Evolutionary conservation across 2,329 filamentous ascomycete genomes (phyloP).

Genomic region (Thielaviopsis euricoi): DNA sequence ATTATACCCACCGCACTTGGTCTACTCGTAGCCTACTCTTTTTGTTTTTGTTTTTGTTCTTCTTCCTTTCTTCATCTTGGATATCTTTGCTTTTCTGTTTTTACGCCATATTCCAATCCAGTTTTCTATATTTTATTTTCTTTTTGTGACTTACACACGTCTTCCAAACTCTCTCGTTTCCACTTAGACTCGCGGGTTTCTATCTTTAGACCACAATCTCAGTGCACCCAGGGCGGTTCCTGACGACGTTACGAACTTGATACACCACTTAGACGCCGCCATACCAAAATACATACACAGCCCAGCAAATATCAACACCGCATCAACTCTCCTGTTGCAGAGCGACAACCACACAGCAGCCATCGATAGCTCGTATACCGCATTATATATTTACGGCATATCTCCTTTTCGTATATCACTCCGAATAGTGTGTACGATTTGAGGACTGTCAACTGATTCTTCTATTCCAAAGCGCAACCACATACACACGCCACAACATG

Average conservation of each 20-base stretch:
- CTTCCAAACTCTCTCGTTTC: neutral
- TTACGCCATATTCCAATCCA: too few species aligned
- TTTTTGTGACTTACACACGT: too few species aligned
- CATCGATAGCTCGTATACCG: neutral
- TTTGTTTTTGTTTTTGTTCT: neutral
- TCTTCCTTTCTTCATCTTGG: neutral
- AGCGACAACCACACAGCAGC: neutral
- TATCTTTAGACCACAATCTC: neutral
- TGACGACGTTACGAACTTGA: neutral
- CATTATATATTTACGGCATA: neutral
- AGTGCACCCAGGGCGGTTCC: neutral
- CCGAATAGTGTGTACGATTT: too few species aligned
- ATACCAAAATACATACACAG: neutral
- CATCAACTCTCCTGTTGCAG: neutral
- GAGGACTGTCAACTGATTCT: neutral
- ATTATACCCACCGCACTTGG: neutral
- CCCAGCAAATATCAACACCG: neutral
- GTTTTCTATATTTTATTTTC: neutral
- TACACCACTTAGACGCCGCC: neutral
- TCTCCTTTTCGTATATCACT: too few species aligned
- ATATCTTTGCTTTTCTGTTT: neutral
- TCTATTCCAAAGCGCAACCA: neutral
- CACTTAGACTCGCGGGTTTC: neutral
- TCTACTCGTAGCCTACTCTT: neutral
- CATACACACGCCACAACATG: neutral